Evolutionary conservation across 2,329 filamentous ascomycete genomes (phyloP), one percentile per base, ranked within the genome.

Genomic region (Alternaria gansuensis): DNA sequence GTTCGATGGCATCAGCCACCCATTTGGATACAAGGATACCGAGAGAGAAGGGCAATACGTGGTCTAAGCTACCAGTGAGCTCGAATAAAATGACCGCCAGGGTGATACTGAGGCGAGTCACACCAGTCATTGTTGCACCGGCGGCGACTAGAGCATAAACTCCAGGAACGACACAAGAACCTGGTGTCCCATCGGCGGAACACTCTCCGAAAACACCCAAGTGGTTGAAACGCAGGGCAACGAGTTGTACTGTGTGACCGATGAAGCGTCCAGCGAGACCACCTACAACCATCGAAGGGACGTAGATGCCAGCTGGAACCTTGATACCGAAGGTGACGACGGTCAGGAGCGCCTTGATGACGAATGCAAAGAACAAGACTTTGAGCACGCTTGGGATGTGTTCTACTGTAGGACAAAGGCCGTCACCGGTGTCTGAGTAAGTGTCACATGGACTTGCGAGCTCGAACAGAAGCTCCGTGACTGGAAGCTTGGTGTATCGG

Each of bases 201-300:
- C 95, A 98, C 11, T 84, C 83, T 21, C 88, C 86, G 81, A 94
- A 97, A 6, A 97, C 78, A 13, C 86, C 81, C 72, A 88, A 90
- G 54, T 88, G 79, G 0, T 92, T 90, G 71, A 88, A 90, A 29
- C 84, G 85, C 56, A 96, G 82, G 5, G 94, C 92, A 51, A 91
- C 78, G 78, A 90, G 93, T 75, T 98, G 94, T 0, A 93, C 88
- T 6, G 88, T 77, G 75, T 98, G 95, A 1, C 95, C 95, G 11
- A 97, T 86, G 43, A 95, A 88, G 7, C 94, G 88, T 29, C 94
- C 94, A 81, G 97, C 89, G 17, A 99, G 82, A 71, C 95, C 95
- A 64, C 95, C 95, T 17, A 98, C 92, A 28, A 98, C 95, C 95
- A 99, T 99, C 69, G 94, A 97, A 3, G 95, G 95, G 2, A 99